These are phyloP conservation scores for Bombardia bombarda DNA, from an alignment of 495 filamentous ascomycete genomes.

Conservation along the genomic window DNA sequence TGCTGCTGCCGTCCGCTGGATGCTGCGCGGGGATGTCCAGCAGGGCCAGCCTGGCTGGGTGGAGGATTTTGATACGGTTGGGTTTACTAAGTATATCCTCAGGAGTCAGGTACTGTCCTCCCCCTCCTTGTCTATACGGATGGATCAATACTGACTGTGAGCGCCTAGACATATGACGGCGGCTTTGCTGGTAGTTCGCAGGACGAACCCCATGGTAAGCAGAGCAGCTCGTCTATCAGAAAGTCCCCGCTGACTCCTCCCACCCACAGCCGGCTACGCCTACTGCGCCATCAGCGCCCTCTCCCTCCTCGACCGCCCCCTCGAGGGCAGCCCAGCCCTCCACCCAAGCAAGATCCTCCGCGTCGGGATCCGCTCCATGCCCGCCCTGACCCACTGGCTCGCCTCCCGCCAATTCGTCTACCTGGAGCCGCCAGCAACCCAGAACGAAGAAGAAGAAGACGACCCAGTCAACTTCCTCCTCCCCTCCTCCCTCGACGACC, in stretches of 20 bases:
- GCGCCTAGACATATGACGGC: slow-evolving; percentile 72
- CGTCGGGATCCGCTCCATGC: slow-evolving; percentile 27
- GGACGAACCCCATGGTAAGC: slow-evolving; percentile 84
- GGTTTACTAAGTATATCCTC: slow-evolving; percentile 62
- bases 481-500: slow-evolving; percentile 26
- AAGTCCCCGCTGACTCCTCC: neutral
- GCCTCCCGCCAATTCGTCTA: slow-evolving; percentile 58
- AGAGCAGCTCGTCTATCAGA: too few relatives aligned
- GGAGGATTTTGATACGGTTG: slow-evolving; percentile 66
- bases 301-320: slow-evolving; percentile 54
- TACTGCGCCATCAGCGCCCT: slow-evolving; percentile 77
- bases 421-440: slow-evolving; percentile 33
- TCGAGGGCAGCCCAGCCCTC: slow-evolving; percentile 17
- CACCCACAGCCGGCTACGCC: slow-evolving; percentile 69
- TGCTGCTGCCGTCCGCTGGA: slow-evolving; percentile 73
- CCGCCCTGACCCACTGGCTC: slow-evolving; percentile 30
- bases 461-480: slow-evolving; percentile 27
- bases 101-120: slow-evolving; percentile 33
- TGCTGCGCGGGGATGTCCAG: slow-evolving; percentile 54
- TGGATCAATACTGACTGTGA: neutral
- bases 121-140: too few relatives aligned
- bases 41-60: slow-evolving; percentile 45
- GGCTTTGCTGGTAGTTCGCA: slow-evolving; percentile 75
- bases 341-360: slow-evolving; percentile 24
- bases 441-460: slow-evolving; percentile 41